Evolutionary conservation across 345 rosid species (phyloP), one percentile per base, ranked within the genome.

Genomic region (Hypericum androsaemum): DNA sequence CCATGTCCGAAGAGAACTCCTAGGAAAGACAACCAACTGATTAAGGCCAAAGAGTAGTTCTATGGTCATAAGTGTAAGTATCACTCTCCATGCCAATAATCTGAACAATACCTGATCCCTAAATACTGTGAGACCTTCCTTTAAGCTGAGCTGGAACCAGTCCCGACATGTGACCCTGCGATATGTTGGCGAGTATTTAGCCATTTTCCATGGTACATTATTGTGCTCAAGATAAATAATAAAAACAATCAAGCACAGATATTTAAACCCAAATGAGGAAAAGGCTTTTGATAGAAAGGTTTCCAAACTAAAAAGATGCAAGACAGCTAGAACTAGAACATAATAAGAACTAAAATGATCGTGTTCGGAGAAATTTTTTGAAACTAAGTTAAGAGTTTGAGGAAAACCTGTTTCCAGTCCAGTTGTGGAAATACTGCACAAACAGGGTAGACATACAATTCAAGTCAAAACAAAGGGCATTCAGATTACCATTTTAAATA

Each of bases 1-100:
- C 98, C 98, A 92, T 81, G 80, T 88, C 98, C 48, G 97, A 88
- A 42, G 97, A 94, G 75, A 94, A 94, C 64, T 94, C 99, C 97
- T 92, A 66, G 13, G 48, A 14, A 41, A 8, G 32, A 52, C 16
- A 40, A 51, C n/a, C n/a, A n/a, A n/a, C n/a, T n/a, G n/a, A n/a
- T n/a, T n/a, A n/a, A n/a, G 52, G 32, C 15, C 7, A 37, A 43
- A 45, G 35, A 41, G 9, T 39, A 7, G 10, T 12, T 44, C 17
- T 37, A 37, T n/a, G 12, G 44, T 32, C 22, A 8, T 36, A 11
- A 63, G 16, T 14, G 9, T 45, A 67, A 11, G 56, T 51, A 54
- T 16, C 0, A 12, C 40, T 49, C 57, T 38, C 16, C 22, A n/a
- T 14, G 32, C 53, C 44, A 16, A 43, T 54, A 54, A 60, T 36